Conservation (phyloP, 2,329 filamentous ascomycete genomes). For the Diaporthe nobilis region DNA sequence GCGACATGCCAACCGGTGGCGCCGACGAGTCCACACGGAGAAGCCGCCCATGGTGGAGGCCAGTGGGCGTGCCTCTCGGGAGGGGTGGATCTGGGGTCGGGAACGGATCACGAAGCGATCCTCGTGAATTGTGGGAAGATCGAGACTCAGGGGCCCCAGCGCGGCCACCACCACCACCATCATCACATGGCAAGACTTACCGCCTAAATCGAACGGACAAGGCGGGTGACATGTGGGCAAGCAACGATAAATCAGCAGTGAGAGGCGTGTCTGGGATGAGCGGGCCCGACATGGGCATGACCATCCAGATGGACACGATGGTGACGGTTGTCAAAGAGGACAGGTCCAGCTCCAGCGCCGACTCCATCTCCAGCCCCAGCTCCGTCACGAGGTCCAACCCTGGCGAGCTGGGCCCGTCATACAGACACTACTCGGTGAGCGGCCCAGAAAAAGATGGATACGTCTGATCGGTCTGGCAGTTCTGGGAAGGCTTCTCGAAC, state of each 20-base stretch:
- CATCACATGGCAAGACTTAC: constrained; percentile 21
- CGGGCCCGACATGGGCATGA: constrained; percentile 37
- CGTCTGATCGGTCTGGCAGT: constrained; percentile 12
- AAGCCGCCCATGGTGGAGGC: constrained; percentile 37
- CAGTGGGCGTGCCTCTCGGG: constrained; percentile 19
- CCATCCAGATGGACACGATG: constrained; percentile 50
- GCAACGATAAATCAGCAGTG: background rate
- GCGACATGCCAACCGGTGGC: constrained; percentile 24
- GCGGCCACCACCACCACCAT: constrained; percentile 3
- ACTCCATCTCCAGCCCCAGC: background rate
- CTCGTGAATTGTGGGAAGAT: constrained; percentile 27
- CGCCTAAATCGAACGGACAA: constrained; percentile 29
- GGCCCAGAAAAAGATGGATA: constrained; percentile 8
- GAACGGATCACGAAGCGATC: constrained; percentile 20
- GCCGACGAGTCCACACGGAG: constrained; percentile 31
- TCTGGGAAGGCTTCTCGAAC: constrained; percentile 33
- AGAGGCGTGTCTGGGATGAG: background rate
- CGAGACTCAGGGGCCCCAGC: constrained; percentile 22
- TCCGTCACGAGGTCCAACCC: constrained; percentile 15
- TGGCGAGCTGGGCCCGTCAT: constrained; percentile 5
- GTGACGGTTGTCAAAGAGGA: constrained; percentile 48
- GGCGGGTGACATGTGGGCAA: background rate
- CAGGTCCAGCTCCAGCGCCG: background rate
- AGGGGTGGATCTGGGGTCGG: constrained; percentile 31
- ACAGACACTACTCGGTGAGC: constrained; percentile 15